A percentile compares a stretch with the other conserved stretches of the same genome.
phyloP scores from a whole-genome alignment of 192 early-diverging fungal genomes.

The Jimgerdemannia flammicorona region DNA sequence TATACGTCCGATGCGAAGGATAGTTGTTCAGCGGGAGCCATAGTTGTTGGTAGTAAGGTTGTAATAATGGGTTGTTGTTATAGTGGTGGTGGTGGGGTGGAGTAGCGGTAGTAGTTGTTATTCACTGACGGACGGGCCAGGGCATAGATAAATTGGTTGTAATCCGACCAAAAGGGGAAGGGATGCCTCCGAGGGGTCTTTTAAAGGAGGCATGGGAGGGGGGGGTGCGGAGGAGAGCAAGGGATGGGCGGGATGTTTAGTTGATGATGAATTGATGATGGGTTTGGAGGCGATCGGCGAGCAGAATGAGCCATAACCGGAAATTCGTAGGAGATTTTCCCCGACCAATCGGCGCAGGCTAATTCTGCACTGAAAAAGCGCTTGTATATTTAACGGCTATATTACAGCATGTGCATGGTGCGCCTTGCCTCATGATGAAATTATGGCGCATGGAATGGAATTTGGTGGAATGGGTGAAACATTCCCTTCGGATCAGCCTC shows the following conservation, averaged over 20 bases:
- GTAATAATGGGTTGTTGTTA: not conserved
- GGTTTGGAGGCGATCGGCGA: not conserved
- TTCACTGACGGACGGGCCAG: not conserved
- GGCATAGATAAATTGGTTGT: not conserved
- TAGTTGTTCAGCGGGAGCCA: not conserved
- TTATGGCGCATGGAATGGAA: not conserved
- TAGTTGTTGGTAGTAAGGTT: not conserved
- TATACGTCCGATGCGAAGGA: not conserved
- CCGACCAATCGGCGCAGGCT: not conserved
- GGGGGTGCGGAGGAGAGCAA: conserved; percentile 1
- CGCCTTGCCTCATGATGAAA: not conserved
- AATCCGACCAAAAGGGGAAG: not conserved
- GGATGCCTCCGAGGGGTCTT: not conserved
- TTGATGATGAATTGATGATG: not conserved
- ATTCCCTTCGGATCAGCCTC: not conserved
- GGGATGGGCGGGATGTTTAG: not conserved
- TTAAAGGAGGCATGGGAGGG: conserved; percentile 8
- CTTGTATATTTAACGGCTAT: not conserved
- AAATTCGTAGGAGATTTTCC: not conserved
- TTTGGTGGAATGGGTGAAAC: not conserved
- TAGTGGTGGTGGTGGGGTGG: not conserved
- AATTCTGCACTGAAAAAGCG: not conserved
- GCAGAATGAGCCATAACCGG: not conserved
- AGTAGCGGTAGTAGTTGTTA: not conserved
- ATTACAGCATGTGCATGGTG: not conserved